phyloP scores from a whole-genome alignment of 768 basidiomycete genomes.

The Asterophora lycoperdoides region DNA sequence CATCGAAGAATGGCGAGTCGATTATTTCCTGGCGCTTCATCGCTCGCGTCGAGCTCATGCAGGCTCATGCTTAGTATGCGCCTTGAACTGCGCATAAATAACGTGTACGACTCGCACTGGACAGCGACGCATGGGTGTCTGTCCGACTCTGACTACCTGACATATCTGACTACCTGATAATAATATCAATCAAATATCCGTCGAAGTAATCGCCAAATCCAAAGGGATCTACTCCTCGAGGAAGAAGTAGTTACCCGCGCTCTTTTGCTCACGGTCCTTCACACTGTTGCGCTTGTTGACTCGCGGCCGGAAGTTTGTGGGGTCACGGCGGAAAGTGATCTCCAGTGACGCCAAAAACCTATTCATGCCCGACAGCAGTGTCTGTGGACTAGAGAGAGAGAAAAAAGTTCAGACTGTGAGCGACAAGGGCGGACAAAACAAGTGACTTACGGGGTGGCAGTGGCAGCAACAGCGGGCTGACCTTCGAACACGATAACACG shows the following conservation, averaged over 20 bases:
- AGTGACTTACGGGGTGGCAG: conserved; percentile 77
- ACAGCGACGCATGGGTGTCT: neutral
- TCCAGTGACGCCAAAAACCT: conserved; percentile 92
- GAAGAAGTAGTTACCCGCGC: conserved; percentile 93
- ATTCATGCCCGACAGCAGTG: conserved; percentile 95
- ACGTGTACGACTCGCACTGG: neutral
- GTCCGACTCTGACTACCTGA: too few relatives aligned
- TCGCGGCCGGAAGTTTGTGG: conserved; percentile 87
- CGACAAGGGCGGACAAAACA: neutral
- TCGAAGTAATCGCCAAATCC: too few relatives aligned
- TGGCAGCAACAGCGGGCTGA: conserved; percentile 80
- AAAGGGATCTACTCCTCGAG: conserved; percentile 59
- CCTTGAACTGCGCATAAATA: too few relatives aligned
- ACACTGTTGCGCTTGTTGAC: conserved; percentile 84
- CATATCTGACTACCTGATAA: too few relatives aligned
- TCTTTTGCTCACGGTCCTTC: conserved; percentile 86
- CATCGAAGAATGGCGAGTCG: too few relatives aligned
- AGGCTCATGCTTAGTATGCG: too few relatives aligned
- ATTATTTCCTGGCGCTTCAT: neutral
- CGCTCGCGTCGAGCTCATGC: conserved; percentile 2
- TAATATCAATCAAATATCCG: too few relatives aligned
- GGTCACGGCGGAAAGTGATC: conserved; percentile 98
- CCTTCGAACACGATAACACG: conserved; percentile 93
- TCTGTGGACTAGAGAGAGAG: conserved; percentile 67
- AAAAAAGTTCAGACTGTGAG: neutral